A percentile compares a stretch with the other conserved stretches of the same genome.
Evolutionary conservation across 108 stramenopile genomes (phyloP).

Genomic region (Stephanodiscus minutulus): DNA sequence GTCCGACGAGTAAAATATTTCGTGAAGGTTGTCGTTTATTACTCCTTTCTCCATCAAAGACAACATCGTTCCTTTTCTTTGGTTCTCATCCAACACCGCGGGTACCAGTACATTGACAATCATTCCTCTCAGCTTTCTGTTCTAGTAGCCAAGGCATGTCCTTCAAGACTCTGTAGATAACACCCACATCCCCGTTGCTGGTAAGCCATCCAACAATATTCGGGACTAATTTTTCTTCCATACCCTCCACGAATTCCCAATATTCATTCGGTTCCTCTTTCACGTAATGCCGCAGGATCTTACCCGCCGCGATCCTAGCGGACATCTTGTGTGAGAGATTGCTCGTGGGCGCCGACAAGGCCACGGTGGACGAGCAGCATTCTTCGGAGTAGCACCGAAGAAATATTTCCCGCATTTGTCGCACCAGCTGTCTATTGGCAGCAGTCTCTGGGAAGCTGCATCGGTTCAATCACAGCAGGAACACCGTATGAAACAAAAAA

Average conservation of each 20-base stretch:
- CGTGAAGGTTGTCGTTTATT: no score
- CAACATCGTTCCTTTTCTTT: no score
- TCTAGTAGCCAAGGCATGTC: constrained; percentile 35
- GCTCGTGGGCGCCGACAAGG: not conserved
- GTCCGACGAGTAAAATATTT: no score
- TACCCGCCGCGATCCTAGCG: constrained; percentile 24
- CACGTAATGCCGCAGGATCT: constrained; percentile 34
- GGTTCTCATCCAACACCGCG: not conserved
- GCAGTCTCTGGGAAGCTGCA: constrained; percentile 27
- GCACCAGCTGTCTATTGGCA: constrained; percentile 22
- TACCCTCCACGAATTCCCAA: constrained; percentile 19
- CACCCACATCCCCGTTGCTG: constrained; percentile 18
- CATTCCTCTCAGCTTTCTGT: not conserved
- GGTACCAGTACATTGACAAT: not conserved
- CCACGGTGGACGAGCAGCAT: not conserved
- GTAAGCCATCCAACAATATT: constrained; percentile 34
- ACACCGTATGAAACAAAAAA: no score
- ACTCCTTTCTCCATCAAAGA: no score
- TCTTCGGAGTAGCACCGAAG: constrained; percentile 3
- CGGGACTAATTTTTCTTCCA: constrained; percentile 28
- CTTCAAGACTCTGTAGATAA: constrained; percentile 31
- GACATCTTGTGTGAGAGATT: not conserved
- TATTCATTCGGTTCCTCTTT: constrained; percentile 23
- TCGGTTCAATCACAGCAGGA: no score
- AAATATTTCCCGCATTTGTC: constrained; percentile 6